Evolutionary conservation across 768 basidiomycete species (phyloP), one percentile per base, ranked within the genome.

Genomic region (Naganishia randhawae): DNA sequence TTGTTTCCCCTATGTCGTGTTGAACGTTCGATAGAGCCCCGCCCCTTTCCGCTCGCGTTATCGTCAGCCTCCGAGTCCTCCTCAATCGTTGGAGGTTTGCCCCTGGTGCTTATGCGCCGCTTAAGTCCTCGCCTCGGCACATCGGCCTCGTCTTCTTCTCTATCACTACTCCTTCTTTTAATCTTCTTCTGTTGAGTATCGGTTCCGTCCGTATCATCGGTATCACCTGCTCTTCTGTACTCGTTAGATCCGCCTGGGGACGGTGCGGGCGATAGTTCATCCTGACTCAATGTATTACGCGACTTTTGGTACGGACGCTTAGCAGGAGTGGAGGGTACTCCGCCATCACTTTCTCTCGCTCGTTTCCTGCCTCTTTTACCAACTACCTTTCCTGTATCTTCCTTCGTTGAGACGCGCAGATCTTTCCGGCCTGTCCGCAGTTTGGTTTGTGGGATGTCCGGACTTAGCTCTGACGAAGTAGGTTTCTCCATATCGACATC

Each of bases 101-200:
- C 57, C 16, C 57, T 61, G 39, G 52, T 70, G 65, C 61, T 73
- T 63, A 50, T 71, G 63, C 53, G 74, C 71, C 42, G 72, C 65
- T 55, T 69, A 11, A 16, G 32, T 41, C 53, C 68, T 31, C 62
- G 41, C 57, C 51, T 61, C 32, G 66, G 19, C 41, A 16, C 54
- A 48, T 33, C 33, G 7, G 39, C 41, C 19, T n/a, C 53, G 10
- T 63, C 67, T 5, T 68, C 67, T 14, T 55, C 54, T 31, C 19
- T 61, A 25, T 61, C 57, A 29, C 37, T 29, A 11, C 45, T 48
- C 13, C 45, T 48, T 22, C 19, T n/a, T 3, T 22, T 17, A 7
- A 48, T 22, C 25, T 48, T 48, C 45, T 48, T 48, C 45, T 48
- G 45, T 22, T 48, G 45, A n/a, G 45, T n/a, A 22, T 48, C 45